These are phyloP conservation scores for Taphrina confusa DNA, from an alignment of 1,139 yeast species.

Conservation along the genomic window DNA sequence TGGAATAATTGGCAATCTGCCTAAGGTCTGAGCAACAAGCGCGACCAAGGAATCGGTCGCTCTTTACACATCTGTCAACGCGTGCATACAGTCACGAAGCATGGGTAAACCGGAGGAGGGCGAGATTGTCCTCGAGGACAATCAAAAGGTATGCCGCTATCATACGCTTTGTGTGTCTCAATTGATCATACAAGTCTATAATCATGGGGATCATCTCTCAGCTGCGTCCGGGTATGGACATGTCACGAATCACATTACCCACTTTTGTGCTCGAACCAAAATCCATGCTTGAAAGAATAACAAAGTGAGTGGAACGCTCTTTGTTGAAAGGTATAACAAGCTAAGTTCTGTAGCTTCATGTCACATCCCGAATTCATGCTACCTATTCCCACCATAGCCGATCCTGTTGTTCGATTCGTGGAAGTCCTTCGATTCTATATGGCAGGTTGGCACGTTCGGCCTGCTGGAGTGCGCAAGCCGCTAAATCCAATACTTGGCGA, in stretches of 20 bases:
- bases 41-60: no score
- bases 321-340: background rate
- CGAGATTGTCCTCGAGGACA: conserved; percentile 34
- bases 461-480: conserved; percentile 97
- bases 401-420: conserved; percentile 68
- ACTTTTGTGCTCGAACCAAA: conserved; percentile 92
- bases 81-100: no score
- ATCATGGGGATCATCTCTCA: conserved; percentile 32
- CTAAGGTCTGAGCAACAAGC: no score
- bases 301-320: conserved; percentile 63
- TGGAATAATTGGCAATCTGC: no score
- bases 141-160: conserved; percentile 15
- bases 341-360: conserved; percentile 37
- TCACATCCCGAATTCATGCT: conserved; percentile 77
- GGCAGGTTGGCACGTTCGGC: conserved; percentile 97
- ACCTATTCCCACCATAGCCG: conserved; percentile 61
- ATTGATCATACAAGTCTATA: conserved; percentile 7
- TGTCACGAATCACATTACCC: conserved; percentile 86
- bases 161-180: background rate
- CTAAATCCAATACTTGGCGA: conserved; percentile 93
- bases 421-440: conserved; percentile 74
- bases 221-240: conserved; percentile 78
- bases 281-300: conserved; percentile 92
- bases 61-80: no score
- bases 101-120: conserved; percentile 33